Evolutionary conservation across 495 filamentous ascomycete genomes (phyloP), one percentile per base, ranked within the genome.

Genomic region (Penicillium lividum): DNA sequence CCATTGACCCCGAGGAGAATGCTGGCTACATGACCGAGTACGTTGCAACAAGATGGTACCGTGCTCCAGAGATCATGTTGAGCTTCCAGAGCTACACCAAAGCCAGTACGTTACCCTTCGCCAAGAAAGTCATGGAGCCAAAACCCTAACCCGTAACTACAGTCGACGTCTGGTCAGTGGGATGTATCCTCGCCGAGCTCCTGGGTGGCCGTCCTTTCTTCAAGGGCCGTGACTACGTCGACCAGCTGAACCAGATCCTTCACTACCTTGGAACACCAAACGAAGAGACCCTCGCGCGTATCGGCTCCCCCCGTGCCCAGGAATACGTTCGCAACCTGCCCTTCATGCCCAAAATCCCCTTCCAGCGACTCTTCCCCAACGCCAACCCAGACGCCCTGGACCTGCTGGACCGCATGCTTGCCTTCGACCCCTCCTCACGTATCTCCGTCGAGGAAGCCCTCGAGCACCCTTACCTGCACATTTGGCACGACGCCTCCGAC

Each of bases 1-100:
- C 95, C 3, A 89, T 96, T 63, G 93, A 97, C 63, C 92, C 93
- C 0, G 92, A 98, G 76, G 95, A 98, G 79, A 98, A 98, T 70
- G 93, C 93, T 10, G 94, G 94, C 36, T 98, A 97, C 73, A 98
- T 98, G 94, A 98, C 94, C 5, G 94, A 98, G 81, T 98, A 98
- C 65, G 95, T 98, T 43, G 94, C 94, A 48, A 98, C 94, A 47
- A 84, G 94, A 74, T 98, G 94, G 94, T 98, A 98, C 73, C 90
- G 94, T 75, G 94, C 94, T 33, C 94, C 94, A 3, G 94, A 98
- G 72, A 98, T 98, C 68, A 98, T 98, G 94, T 80, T 98, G 71
- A 98, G 92, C 75, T 98, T 98, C 86, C 93, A 97, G 77, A 97
- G 93, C 76, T 98, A 98, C 72, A 98, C 95, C 63, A 98, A 98